Conservation (phyloP, 2,329 filamentous ascomycete genomes). For the Aspergillus proliferans region DNA sequence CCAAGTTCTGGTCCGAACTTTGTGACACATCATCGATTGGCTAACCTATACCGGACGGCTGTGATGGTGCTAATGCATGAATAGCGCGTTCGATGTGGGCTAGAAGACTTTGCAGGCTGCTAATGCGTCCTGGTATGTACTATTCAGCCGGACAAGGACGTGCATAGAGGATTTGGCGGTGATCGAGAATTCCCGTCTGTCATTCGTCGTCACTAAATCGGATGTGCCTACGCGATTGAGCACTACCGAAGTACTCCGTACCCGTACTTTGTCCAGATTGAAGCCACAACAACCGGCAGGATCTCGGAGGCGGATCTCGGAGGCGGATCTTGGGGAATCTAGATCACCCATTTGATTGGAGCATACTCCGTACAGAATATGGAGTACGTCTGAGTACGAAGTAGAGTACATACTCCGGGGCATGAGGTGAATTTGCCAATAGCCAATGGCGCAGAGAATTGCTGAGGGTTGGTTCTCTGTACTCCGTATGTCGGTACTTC, state of each 20-base stretch:
- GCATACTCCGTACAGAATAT: background rate
- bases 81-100: constrained; percentile 2
- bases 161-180: constrained; percentile 4
- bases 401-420: background rate
- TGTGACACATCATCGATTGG: constrained; percentile 14
- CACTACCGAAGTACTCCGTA: background rate
- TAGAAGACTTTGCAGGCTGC: background rate
- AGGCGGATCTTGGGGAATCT: background rate
- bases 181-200: background rate
- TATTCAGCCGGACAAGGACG: background rate
- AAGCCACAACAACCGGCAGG: background rate
- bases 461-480: no score
- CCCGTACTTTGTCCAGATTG: background rate
- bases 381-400: background rate
- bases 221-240: background rate
- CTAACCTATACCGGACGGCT: background rate
- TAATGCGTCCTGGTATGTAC: background rate
- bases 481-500: no score
- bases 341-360: background rate
- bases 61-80: constrained; percentile 14
- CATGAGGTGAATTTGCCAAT: background rate
- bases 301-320: background rate
- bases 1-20: constrained; percentile 1
- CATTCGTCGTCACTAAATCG: background rate
- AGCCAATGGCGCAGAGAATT: no score